Percentiles rank a stretch among this genome's conserved stretches.
Conservation (phyloP, 768 basidiomycete species). For the Pleurotus djamor region DNA sequence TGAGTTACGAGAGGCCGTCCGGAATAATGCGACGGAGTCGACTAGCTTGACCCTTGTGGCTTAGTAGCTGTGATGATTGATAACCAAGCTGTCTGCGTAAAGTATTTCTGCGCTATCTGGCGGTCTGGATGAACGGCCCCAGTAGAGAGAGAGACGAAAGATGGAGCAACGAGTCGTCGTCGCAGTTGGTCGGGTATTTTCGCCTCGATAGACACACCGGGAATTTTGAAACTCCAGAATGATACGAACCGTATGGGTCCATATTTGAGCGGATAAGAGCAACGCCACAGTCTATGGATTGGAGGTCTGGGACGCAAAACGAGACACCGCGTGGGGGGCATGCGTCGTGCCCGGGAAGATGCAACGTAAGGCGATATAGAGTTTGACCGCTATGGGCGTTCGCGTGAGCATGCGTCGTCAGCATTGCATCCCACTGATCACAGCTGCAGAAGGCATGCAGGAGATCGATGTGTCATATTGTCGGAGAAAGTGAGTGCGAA, state of each 20-base stretch:
- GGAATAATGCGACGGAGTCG: constrained; percentile 1
- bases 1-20: background rate
- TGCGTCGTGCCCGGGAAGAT: background rate
- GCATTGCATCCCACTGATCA: too few relatives aligned
- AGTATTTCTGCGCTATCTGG: background rate
- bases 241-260: background rate
- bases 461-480: background rate
- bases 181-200: background rate
- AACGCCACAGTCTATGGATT: background rate
- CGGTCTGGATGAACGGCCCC: too few relatives aligned
- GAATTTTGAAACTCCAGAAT: background rate
- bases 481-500: background rate
- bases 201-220: background rate
- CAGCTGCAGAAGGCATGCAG: background rate
- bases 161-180: background rate
- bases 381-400: background rate
- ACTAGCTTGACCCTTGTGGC: constrained; percentile 3
- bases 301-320: background rate
- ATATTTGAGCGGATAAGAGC: constrained; percentile 3
- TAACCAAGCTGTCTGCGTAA: background rate
- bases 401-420: background rate
- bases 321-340: background rate
- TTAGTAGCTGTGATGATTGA: background rate
- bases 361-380: background rate
- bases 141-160: background rate